These are phyloP conservation scores for Mrakia frigida DNA, from an alignment of 768 basidiomycete species.

Conservation along the genomic window DNA sequence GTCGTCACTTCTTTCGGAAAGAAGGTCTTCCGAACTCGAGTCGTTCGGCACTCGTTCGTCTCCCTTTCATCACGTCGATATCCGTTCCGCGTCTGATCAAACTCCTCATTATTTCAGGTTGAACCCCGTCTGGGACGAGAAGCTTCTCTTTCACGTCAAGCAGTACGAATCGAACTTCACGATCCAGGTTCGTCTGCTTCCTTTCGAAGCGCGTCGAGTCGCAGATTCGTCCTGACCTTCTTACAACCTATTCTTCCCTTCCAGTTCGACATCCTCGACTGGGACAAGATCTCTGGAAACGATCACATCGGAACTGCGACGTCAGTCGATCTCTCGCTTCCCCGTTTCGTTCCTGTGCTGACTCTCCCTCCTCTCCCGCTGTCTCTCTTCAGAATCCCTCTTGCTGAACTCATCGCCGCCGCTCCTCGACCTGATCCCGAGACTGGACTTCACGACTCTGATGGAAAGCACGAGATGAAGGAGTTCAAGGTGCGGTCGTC, in stretches of 20 bases:
- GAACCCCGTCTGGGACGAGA: conserved; percentile 91
- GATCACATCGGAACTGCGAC: conserved; percentile 78
- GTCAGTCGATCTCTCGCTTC: conserved; percentile 34
- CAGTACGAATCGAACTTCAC: conserved; percentile 66
- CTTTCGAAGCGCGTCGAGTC: not conserved
- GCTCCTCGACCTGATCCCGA: conserved; percentile 59
- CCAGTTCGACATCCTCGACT: conserved; percentile 81
- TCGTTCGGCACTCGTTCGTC: conserved; percentile 39
- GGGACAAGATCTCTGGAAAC: conserved; percentile 78
- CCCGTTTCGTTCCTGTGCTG: not conserved
- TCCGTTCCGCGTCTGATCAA: conserved; percentile 42
- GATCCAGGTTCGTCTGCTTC: not conserved
- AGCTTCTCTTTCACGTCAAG: conserved; percentile 89
- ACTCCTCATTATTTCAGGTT: conserved; percentile 58
- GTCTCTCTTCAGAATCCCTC: conserved; percentile 49
- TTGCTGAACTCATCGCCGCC: conserved; percentile 62
- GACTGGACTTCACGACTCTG: conserved; percentile 55
- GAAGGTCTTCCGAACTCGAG: conserved; percentile 82
- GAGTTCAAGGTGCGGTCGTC: conserved; percentile 51
- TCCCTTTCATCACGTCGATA: not conserved
- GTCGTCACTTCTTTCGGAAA: conserved; percentile 93
- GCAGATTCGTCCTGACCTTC: not conserved
- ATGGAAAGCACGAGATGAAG: conserved; percentile 61
- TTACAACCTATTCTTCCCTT: conserved; percentile 50
- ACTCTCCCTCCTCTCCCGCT: not conserved